These are phyloP conservation scores for Trichoderma harzianum DNA, from an alignment of 2,329 filamentous ascomycete species.

Conservation along the genomic window DNA sequence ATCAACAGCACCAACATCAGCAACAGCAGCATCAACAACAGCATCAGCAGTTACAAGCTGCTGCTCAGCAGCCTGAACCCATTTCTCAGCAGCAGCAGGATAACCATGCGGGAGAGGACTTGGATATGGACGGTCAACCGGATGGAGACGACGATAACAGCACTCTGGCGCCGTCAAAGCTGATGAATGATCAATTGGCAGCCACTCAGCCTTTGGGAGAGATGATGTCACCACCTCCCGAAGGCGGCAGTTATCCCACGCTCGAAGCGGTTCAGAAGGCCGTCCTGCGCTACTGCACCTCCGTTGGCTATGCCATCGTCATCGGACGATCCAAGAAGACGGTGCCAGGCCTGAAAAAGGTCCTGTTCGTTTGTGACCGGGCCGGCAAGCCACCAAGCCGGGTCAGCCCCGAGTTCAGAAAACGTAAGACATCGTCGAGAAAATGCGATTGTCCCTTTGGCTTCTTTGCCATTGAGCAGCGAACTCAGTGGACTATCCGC, in stretches of 20 bases:
- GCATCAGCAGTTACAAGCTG: conserved; percentile 25
- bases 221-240: conserved; percentile 61
- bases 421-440: conserved; percentile 64
- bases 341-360: conserved; percentile 64
- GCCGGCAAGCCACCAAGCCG: conserved; percentile 60
- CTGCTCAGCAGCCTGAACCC: conserved; percentile 36
- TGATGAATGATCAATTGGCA: conserved; percentile 47
- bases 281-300: conserved; percentile 62
- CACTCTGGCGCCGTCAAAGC: conserved; percentile 44
- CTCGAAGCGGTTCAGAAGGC: conserved; percentile 63
- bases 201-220: conserved; percentile 54
- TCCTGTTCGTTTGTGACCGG: conserved; percentile 64
- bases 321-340: conserved; percentile 67
- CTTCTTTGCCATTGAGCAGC: conserved; percentile 66
- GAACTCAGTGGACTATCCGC: conserved; percentile 64
- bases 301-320: conserved; percentile 65
- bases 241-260: conserved; percentile 61
- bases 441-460: conserved; percentile 68
- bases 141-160: conserved; percentile 46
- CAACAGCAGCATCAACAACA: conserved; percentile 27
- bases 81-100: conserved; percentile 41
- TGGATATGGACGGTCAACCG: conserved; percentile 51
- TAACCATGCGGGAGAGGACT: conserved; percentile 44
- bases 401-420: conserved; percentile 61
- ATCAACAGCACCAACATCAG: conserved; percentile 27